Base-by-base conservation (phyloP, 129 eudicot species). In the Glebionis coronaria region DNA sequence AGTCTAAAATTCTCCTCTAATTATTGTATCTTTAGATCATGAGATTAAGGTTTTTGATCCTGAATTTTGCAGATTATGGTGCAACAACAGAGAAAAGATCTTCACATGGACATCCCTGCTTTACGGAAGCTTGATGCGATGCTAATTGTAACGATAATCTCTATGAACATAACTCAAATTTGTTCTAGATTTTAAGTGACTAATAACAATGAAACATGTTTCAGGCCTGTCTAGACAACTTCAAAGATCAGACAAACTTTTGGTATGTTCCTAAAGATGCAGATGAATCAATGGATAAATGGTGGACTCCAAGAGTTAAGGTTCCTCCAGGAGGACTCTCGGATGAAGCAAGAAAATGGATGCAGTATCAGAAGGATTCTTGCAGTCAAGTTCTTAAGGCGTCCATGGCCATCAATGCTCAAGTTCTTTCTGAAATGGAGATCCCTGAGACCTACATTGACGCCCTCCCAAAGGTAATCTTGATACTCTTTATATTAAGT, bases 311-410 rank as follows among this genome's bases (percentile, higher is more conserved):
- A 0, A 85, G 84, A 1, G 82, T 85, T 7, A 91, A 81, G 68
- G 83, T 87, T 63, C 86, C 90, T 11, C 84, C 81, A 20, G 81
- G 84, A 13, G 97, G 97, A 4, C 79, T 90, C 38, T 84, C 95
- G 5, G 83, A 87, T 23, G 83, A 63, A 49, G 62, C 95, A 19
- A 61, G 91, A 58, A 77, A 81, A 75, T 80, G 83, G 84, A 44
- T 90, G 52, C 90, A 82, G 54, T 71, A 69, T 68, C 97, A 87
- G 58, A 90, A 90, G 80, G 95, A 90, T 12, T 70, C 81, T 27
- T 92, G 90, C 28, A 87, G 79, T 72, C 97, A 90, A 78, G 97
- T 90, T 40, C 74, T 90, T 47, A 90, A 90, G 76, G 95, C 95
- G 47, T 87, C 97, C 51, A 80, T 90, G 88, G 91, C 91, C 38